Conservation (phyloP, 2,329 filamentous ascomycete genomes). For the Tothia fuscella region DNA sequence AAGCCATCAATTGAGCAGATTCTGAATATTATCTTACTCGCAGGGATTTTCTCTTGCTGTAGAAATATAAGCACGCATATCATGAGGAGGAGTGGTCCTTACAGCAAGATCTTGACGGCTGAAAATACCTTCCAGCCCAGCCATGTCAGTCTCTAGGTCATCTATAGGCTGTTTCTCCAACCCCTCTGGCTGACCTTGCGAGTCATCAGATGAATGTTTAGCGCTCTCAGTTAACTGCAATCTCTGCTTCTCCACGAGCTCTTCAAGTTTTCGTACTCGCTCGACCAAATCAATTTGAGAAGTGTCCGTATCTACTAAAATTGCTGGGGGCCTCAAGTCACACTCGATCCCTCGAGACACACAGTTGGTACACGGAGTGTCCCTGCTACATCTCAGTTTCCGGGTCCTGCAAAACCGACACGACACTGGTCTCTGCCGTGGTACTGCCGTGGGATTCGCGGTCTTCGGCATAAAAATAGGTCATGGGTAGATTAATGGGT, state of each 20-base stretch:
- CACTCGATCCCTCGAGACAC: conserved; percentile 16
- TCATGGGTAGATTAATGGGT: too few relatives aligned
- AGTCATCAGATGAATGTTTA: neutral
- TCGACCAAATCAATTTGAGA: conserved; percentile 12
- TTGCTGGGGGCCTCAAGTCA: conserved; percentile 10
- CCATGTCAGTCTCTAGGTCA: neutral
- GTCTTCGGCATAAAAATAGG: neutral
- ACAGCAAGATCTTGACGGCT: neutral
- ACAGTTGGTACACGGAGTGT: conserved; percentile 20
- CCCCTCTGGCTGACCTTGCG: too few relatives aligned
- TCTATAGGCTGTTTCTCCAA: too few relatives aligned
- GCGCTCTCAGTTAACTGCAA: neutral
- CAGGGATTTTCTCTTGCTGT: neutral
- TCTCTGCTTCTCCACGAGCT: conserved; percentile 10
- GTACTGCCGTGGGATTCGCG: too few relatives aligned
- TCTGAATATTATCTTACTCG: neutral
- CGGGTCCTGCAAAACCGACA: conserved; percentile 19
- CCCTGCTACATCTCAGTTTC: conserved; percentile 20
- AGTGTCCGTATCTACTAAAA: neutral
- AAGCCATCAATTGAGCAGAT: neutral
- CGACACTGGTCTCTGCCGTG: conserved; percentile 15
- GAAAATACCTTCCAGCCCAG: neutral
- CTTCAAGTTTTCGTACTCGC: conserved; percentile 14
- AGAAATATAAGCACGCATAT: neutral
- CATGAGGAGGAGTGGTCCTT: neutral